Evolutionary conservation across 169 alveolate genomes (phyloP).

Genomic region (Cryptosporidium canis): DNA sequence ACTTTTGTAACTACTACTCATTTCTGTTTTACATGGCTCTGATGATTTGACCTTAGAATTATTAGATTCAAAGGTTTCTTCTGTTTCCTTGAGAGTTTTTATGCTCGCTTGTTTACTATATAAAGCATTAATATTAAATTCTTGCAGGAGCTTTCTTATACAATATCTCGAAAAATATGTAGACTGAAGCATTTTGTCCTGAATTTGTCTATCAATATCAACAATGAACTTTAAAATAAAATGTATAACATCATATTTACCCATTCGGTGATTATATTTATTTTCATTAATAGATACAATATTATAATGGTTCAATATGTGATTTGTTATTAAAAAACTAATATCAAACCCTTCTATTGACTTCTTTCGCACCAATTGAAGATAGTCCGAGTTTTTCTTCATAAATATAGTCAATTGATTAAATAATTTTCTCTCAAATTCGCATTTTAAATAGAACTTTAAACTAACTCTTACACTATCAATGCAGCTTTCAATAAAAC

Average conservation of each 20-base stretch:
- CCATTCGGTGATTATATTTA: conserved; percentile 1
- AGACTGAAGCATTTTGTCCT: conserved; percentile 47
- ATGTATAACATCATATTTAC: conserved; percentile 47
- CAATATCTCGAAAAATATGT: conserved; percentile 56
- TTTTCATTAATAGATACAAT: neutral
- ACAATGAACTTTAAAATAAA: conserved; percentile 54
- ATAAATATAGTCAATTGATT: conserved; percentile 44
- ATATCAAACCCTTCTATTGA: conserved; percentile 57
- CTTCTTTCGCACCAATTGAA: conserved; percentile 20
- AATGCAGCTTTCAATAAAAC: conserved; percentile 54
- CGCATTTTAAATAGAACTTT: conserved; percentile 48
- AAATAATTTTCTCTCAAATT: conserved; percentile 48
- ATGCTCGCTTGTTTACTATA: neutral
- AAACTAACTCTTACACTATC: conserved; percentile 60
- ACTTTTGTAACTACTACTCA: neutral
- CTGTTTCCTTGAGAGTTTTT: neutral
- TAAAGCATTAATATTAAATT: neutral
- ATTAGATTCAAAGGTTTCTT: neutral
- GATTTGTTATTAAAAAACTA: conserved; percentile 46
- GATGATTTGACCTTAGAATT: neutral
- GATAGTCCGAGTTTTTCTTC: conserved; percentile 53
- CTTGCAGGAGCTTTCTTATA: conserved; percentile 30
- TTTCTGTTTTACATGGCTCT: neutral
- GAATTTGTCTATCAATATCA: conserved; percentile 64
- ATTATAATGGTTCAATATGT: neutral